Percentiles rank a stretch among this genome's conserved stretches.
Evolutionary conservation across 148 eudicot species (phyloP).

Genomic region (Silene latifolia): DNA sequence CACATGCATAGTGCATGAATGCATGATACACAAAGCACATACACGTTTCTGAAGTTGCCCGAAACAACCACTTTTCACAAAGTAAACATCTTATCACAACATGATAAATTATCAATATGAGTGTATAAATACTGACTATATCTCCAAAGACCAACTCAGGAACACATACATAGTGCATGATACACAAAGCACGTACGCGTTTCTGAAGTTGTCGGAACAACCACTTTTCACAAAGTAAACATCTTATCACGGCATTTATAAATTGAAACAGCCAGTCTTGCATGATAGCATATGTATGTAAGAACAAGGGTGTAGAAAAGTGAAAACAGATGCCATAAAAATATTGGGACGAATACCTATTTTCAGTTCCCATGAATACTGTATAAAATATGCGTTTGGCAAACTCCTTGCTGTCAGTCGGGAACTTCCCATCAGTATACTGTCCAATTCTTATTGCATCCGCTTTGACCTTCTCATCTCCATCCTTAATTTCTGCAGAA

Average conservation of each 20-base stretch:
- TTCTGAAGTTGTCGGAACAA: background rate
- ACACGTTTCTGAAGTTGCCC: background rate
- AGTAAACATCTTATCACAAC: background rate
- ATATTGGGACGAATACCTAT: conserved; percentile 45
- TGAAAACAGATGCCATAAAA: background rate
- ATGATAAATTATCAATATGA: background rate
- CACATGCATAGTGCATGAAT: background rate
- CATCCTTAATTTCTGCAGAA: conserved; percentile 61
- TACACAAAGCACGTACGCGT: background rate
- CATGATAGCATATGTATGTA: background rate
- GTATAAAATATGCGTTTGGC: conserved; percentile 91
- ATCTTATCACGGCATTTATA: background rate
- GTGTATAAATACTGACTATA: background rate
- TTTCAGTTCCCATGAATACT: conserved; percentile 93
- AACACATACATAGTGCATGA: background rate
- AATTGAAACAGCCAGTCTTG: background rate
- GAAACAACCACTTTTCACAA: background rate
- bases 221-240: background rate
- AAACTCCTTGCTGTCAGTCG: conserved; percentile 82
- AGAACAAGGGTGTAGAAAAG: background rate
- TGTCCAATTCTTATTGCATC: conserved; percentile 93
- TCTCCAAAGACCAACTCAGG: conserved; percentile 3
- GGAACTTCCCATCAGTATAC: conserved; percentile 79
- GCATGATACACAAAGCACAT: background rate
- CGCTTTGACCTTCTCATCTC: conserved; percentile 83